Percentiles rank a stretch among this genome's conserved stretches.
These are phyloP conservation scores for Pseudonitzschia delicatissima DNA, from an alignment of 108 stramenopile genomes.

Conservation along the genomic window DNA sequence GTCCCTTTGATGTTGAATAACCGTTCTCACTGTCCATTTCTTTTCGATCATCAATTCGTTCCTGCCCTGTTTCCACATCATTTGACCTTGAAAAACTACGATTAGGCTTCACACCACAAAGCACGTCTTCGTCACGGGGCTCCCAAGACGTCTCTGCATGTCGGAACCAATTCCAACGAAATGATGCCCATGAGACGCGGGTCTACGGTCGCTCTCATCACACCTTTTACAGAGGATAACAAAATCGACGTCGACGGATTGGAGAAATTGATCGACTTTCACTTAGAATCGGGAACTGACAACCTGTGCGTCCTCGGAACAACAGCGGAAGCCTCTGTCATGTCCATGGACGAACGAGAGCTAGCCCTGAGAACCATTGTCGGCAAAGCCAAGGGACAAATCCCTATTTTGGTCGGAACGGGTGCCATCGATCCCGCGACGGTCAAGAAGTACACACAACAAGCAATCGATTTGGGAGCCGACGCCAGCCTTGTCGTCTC, in stretches of 20 bases:
- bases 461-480: slow-evolving; percentile 85
- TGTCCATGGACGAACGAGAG: slow-evolving; percentile 77
- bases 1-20: too few species aligned
- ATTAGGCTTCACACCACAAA: slow-evolving; percentile 4
- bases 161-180: slow-evolving; percentile 27
- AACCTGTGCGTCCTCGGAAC: slow-evolving; percentile 89
- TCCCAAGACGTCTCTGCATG: too few species aligned
- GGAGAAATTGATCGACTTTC: slow-evolving; percentile 67
- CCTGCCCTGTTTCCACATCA: neutral
- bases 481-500: slow-evolving; percentile 91
- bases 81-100: neutral
- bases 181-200: slow-evolving; percentile 56
- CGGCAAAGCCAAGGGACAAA: slow-evolving; percentile 71
- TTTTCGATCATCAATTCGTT: neutral
- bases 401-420: slow-evolving; percentile 76
- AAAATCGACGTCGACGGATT: slow-evolving; percentile 71
- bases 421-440: slow-evolving; percentile 74
- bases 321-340: slow-evolving; percentile 88
- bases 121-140: neutral
- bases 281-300: slow-evolving; percentile 76
- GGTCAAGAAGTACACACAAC: slow-evolving; percentile 74
- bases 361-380: slow-evolving; percentile 68
- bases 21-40: neutral
- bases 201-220: slow-evolving; percentile 84
- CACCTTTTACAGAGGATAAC: slow-evolving; percentile 74